Evolutionary conservation across 768 basidiomycete species (phyloP), one percentile per base, ranked within the genome.

Genomic region (Sarcomyxa edulis): DNA sequence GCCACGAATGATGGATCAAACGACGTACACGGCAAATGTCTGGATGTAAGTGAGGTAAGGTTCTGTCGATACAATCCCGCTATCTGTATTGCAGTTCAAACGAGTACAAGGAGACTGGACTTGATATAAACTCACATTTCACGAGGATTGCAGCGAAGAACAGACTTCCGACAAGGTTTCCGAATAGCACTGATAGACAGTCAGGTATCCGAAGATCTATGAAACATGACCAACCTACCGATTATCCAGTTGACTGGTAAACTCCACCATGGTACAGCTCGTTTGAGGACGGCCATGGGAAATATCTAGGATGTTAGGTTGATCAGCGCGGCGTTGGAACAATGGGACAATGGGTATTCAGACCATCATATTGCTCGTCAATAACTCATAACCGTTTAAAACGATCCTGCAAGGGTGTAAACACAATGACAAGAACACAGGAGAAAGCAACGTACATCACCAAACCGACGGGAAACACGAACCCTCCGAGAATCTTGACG

Each of bases 281-380:
- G 58, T 48, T 72, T 84, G 25, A 74, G 43, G 10, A 72, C 56
- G 14, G 78, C 82, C 79, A 86, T 85, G 7, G 84, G 80, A 48
- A 83, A 78, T 8, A 73, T 68, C 82, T 84, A 24, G 25, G 11
- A 28, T 23, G 12, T 20, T 15, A 34, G 30, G 42, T 30, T 19
- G 28, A 32, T 36, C 15, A 18, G 26, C 19, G 7, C 25, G n/a
- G 8, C 22, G 25, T 31, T 27, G 26, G 26, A 15, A 4, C 22
- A 14, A 20, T 5, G 23, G 7, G n/a, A n/a, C n/a, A n/a, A n/a
- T n/a, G n/a, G n/a, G n/a, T n/a, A n/a, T 11, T 32, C 55, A 32
- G 44, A 83, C 82, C 81, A 87, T 74, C 74, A 87, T 77, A 51
- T 84, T 83, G 50, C 83, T 84, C 33, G 84, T 86, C 24, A 86